Conservation (phyloP, 306 rosid species). For the Casuarina glauca region DNA sequence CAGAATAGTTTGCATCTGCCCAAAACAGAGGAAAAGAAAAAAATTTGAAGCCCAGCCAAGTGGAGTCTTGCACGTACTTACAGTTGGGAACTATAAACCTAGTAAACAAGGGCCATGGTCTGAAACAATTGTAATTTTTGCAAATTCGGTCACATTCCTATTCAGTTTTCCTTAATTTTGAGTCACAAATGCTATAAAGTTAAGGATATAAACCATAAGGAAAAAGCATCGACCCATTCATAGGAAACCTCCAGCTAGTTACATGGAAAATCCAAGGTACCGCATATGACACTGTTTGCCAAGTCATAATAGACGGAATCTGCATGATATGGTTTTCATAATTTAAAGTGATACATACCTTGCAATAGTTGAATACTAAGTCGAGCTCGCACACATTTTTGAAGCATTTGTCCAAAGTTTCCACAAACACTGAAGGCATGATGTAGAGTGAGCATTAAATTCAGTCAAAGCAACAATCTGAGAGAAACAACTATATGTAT, state of each 20-base stretch:
- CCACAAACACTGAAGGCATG: constrained; percentile 80
- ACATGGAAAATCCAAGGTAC: neutral
- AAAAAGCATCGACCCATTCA: neutral
- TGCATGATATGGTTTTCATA: neutral
- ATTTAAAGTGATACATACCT: constrained; percentile 44
- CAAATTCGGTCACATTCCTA: neutral
- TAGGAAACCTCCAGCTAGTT: neutral
- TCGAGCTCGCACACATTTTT: constrained; percentile 95
- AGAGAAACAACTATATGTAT: constrained; percentile 2
- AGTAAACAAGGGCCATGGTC: neutral
- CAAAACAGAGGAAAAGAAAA: constrained; percentile 24
- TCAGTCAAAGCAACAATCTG: constrained; percentile 15
- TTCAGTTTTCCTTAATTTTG: neutral
- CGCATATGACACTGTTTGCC: neutral
- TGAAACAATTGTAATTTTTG: neutral
- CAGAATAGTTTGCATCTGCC: constrained; percentile 74
- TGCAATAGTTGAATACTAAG: constrained; percentile 86
- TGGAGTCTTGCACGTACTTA: constrained; percentile 18
- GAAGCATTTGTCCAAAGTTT: constrained; percentile 96
- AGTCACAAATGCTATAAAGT: neutral
- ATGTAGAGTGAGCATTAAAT: constrained; percentile 30
- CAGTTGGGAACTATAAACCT: neutral
- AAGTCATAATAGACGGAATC: neutral
- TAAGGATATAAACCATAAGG: neutral
- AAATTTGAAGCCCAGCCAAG: constrained; percentile 8